Evolutionary conservation across 2,329 filamentous ascomycete genomes (phyloP).

Genomic region (Cladosporium sp.): DNA sequence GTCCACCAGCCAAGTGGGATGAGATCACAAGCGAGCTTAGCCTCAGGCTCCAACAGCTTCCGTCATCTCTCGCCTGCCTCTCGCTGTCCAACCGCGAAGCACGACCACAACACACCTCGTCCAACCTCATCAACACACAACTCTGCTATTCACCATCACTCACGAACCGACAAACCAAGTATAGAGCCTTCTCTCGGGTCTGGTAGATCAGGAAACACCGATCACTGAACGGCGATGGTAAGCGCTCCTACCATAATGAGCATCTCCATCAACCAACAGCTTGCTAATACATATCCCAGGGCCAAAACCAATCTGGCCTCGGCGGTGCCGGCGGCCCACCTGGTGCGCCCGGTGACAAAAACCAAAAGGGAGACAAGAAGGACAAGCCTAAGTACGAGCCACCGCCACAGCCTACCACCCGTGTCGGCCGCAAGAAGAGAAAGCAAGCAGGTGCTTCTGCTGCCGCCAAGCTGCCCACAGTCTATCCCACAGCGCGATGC

Average conservation of each 20-base stretch:
- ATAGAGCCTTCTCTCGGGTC: not conserved
- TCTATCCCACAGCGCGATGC: constrained; percentile 94
- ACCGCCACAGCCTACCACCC: constrained; percentile 91
- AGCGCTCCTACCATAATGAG: constrained; percentile 1
- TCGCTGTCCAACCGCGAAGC: not conserved
- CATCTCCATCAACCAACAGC: not conserved
- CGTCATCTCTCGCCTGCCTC: not conserved
- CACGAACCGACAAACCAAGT: not conserved
- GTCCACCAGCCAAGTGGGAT: not conserved
- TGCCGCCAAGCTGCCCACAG: constrained; percentile 86
- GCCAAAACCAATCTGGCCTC: constrained; percentile 83
- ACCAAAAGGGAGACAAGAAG: constrained; percentile 88
- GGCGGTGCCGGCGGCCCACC: constrained; percentile 58
- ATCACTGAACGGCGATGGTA: constrained; percentile 10
- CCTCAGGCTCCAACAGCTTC: not conserved
- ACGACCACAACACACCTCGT: not conserved
- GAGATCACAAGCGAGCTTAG: not conserved
- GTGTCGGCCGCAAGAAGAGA: constrained; percentile 98
- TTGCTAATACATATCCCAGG: constrained; percentile 45
- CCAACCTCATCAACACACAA: constrained; percentile 11
- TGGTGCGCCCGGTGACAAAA: constrained; percentile 67
- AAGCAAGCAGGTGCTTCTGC: constrained; percentile 90
- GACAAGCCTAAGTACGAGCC: constrained; percentile 99
- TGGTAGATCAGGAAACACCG: not conserved
- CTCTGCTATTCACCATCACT: not conserved